These are phyloP conservation scores for Stephania cephalantha DNA, from an alignment of 164 flowering plant genomes.

Conservation along the genomic window DNA sequence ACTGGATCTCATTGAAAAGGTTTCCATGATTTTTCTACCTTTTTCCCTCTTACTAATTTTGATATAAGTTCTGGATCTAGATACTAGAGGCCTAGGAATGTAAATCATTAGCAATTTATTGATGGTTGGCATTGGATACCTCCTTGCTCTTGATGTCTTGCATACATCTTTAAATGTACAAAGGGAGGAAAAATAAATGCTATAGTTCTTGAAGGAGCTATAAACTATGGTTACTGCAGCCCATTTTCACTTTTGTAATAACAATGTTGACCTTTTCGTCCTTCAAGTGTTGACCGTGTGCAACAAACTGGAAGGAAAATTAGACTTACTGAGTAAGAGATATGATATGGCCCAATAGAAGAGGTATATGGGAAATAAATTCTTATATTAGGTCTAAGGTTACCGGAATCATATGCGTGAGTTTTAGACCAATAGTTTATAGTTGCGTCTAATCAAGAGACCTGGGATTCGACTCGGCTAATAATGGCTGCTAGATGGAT, in stretches of 20 bases:
- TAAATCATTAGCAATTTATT: background rate
- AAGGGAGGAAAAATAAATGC: background rate
- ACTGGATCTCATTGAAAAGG: conserved; percentile 91
- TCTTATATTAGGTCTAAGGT: too few species aligned
- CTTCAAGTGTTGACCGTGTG: background rate
- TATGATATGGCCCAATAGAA: too few species aligned
- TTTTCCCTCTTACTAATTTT: background rate
- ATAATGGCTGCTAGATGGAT: too few species aligned
- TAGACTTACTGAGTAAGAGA: too few species aligned
- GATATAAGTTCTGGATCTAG: background rate
- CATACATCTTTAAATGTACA: too few species aligned
- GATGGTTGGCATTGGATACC: background rate
- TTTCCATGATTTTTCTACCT: conserved; percentile 16
- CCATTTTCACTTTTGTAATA: background rate
- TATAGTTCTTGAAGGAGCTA: background rate
- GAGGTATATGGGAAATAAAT: too few species aligned
- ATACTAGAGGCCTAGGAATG: background rate
- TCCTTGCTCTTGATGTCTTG: background rate
- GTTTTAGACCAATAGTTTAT: too few species aligned
- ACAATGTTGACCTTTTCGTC: background rate
- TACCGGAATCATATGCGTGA: too few species aligned
- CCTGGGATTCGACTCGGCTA: too few species aligned
- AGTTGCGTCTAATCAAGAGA: too few species aligned
- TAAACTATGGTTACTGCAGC: background rate
- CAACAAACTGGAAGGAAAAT: too few species aligned